phyloP scores from a whole-genome alignment of 2,329 filamentous ascomycete species.

The Phoma sp. region DNA sequence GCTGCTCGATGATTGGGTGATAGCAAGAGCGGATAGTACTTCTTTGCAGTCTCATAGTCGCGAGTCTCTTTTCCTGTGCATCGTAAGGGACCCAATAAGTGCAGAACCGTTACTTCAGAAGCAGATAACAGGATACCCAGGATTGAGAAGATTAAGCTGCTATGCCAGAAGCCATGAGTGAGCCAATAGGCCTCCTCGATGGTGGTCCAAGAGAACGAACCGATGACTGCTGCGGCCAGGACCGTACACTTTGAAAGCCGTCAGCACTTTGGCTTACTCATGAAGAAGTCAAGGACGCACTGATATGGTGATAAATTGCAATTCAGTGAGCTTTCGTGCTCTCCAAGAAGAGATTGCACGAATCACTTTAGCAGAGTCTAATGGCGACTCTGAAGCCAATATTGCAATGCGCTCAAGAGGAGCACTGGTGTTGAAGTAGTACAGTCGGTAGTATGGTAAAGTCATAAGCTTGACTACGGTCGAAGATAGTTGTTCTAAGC shows the following conservation, averaged over 20 bases:
- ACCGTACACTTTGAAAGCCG: conserved; percentile 12
- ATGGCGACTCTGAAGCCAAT: conserved; percentile 2
- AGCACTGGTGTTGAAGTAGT: conserved; percentile 18
- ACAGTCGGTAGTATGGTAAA: conserved; percentile 23
- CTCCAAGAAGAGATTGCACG: conserved; percentile 12
- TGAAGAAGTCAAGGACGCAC: neutral
- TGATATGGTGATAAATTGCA: conserved; percentile 22
- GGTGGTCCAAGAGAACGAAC: conserved; percentile 21
- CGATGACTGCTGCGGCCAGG: conserved; percentile 22
- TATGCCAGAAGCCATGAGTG: conserved; percentile 21
- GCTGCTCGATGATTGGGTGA: neutral
- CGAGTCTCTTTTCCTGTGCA: no score
- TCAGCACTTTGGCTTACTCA: neutral
- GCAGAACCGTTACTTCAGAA: conserved; percentile 9
- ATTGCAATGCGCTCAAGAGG: conserved; percentile 14
- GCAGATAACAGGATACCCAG: conserved; percentile 20
- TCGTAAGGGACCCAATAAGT: no score
- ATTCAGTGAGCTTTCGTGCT: conserved; percentile 16
- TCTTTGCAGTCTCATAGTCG: no score
- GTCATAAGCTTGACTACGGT: conserved; percentile 17
- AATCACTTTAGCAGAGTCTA: no score
- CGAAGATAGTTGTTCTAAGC: no score
- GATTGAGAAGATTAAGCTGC: conserved; percentile 16
- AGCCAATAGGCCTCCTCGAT: conserved; percentile 23
- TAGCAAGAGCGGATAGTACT: no score